Percentiles rank a stretch among this genome's conserved stretches.
phyloP scores from a whole-genome alignment of 257 asterid genomes.

The Fraxinus anomala region DNA sequence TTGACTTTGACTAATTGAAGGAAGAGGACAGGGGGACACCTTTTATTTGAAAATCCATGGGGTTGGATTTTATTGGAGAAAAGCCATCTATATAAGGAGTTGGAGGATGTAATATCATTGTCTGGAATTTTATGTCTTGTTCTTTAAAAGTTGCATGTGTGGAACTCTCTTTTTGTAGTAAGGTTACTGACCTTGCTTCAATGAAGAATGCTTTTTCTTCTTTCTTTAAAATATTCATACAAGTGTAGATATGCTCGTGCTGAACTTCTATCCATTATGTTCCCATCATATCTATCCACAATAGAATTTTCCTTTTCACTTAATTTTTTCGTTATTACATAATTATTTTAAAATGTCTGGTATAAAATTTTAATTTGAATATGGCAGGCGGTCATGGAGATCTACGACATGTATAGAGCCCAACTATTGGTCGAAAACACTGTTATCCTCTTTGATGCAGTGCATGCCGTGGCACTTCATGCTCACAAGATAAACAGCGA shows the following conservation, averaged over 20 bases:
- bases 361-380: constrained; percentile 20
- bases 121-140: neutral
- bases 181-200: neutral
- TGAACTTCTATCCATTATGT: constrained; percentile 1
- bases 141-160: neutral
- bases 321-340: neutral
- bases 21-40: neutral
- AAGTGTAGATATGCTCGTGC: neutral
- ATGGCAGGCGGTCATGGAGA: constrained; percentile 87
- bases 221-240: neutral
- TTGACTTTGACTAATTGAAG: neutral
- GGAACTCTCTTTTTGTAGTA: neutral
- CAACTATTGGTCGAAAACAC: constrained; percentile 68
- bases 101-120: neutral
- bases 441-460: constrained; percentile 69
- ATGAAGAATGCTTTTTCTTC: neutral
- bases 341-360: constrained; percentile 16
- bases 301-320: neutral
- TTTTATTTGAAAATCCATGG: neutral
- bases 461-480: constrained; percentile 75
- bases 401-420: constrained; percentile 75
- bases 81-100: constrained; percentile 4
- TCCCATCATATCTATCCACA: neutral
- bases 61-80: neutral
- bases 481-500: constrained; percentile 81